phyloP scores from a whole-genome alignment of 495 filamentous ascomycete species.

The Penicillium diatomitis region DNA sequence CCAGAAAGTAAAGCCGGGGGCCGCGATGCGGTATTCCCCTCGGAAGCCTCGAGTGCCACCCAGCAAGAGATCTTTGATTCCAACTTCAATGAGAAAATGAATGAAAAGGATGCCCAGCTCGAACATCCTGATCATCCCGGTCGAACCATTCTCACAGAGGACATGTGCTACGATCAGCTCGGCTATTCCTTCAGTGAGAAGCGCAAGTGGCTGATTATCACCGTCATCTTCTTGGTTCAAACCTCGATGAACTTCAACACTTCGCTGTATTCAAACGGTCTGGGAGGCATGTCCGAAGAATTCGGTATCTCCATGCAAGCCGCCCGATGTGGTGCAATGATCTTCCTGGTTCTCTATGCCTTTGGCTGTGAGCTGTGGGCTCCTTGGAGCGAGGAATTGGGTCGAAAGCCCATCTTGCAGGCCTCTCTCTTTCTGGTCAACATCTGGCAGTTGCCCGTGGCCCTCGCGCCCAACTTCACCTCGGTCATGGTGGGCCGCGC shows the following conservation, averaged over 20 bases:
- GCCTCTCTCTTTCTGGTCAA: slow-evolving; percentile 49
- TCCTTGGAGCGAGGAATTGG: slow-evolving; percentile 56
- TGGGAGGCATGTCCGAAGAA: slow-evolving; percentile 39
- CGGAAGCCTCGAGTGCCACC: slow-evolving; percentile 29
- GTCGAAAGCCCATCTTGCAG: slow-evolving; percentile 49
- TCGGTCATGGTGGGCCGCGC: slow-evolving; percentile 48
- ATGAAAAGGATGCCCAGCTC: slow-evolving; percentile 15
- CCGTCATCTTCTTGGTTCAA: slow-evolving; percentile 50
- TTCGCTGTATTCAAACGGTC: slow-evolving; percentile 46
- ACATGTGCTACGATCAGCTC: slow-evolving; percentile 48
- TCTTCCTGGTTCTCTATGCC: slow-evolving; percentile 52
- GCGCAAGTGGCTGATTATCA: slow-evolving; percentile 55
- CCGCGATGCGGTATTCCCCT: slow-evolving; percentile 23
- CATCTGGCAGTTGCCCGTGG: slow-evolving; percentile 47
- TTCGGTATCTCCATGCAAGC: slow-evolving; percentile 40
- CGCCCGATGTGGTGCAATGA: slow-evolving; percentile 47
- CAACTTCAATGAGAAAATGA: slow-evolving; percentile 17
- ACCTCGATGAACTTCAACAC: slow-evolving; percentile 53
- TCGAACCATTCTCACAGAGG: slow-evolving; percentile 42
- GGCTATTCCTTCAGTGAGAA: slow-evolving; percentile 42
- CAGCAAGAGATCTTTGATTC: slow-evolving; percentile 20
- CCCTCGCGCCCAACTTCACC: slow-evolving; percentile 43
- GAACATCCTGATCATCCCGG: slow-evolving; percentile 20
- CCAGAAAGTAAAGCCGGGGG: slow-evolving; percentile 12
- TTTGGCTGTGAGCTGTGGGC: slow-evolving; percentile 62